Conservation (phyloP, 2,329 filamentous ascomycete species). For the Ascochyta fabae region DNA sequence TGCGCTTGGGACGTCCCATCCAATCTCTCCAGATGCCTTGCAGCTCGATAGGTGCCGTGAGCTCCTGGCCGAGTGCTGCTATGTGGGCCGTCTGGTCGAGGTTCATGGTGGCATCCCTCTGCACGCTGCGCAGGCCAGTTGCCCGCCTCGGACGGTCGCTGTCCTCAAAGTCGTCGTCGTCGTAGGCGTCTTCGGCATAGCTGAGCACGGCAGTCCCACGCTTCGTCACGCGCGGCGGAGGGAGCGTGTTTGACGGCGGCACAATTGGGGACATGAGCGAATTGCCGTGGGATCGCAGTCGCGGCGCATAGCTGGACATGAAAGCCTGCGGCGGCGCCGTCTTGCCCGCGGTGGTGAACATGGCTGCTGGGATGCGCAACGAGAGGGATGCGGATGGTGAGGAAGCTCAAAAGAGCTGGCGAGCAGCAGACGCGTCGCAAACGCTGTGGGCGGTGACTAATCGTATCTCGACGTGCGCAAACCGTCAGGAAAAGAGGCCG, state of each 20-base stretch:
- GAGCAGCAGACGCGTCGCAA: conserved; percentile 42
- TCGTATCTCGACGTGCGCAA: conserved; percentile 5
- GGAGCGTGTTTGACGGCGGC: conserved; percentile 70
- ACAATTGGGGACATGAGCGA: conserved; percentile 86
- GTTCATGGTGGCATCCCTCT: conserved; percentile 66
- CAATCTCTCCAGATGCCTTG: conserved; percentile 95
- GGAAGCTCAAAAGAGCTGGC: conserved; percentile 41
- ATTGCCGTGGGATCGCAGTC: conserved; percentile 89
- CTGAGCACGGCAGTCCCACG: conserved; percentile 96
- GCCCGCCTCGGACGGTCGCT: conserved; percentile 74
- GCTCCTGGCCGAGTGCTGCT: conserved; percentile 85
- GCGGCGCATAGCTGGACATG: conserved; percentile 88
- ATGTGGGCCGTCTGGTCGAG: conserved; percentile 68
- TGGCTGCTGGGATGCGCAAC: conserved; percentile 37
- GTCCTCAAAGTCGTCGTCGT: conserved; percentile 79
- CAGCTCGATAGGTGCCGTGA: conserved; percentile 76
- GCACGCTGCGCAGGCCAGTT: conserved; percentile 80
- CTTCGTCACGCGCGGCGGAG: conserved; percentile 86
- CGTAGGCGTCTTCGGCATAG: conserved; percentile 95
- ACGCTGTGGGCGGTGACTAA: conserved; percentile 1
- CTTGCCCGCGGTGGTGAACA: conserved; percentile 51
- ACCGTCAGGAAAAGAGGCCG: conserved; percentile 1
- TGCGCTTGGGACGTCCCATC: conserved; percentile 76
- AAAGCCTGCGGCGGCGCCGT: conserved; percentile 78
- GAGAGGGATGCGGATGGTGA: conserved; percentile 26